phyloP scores from a whole-genome alignment of 306 rosid genomes.

The Gastrolobium villosum region DNA sequence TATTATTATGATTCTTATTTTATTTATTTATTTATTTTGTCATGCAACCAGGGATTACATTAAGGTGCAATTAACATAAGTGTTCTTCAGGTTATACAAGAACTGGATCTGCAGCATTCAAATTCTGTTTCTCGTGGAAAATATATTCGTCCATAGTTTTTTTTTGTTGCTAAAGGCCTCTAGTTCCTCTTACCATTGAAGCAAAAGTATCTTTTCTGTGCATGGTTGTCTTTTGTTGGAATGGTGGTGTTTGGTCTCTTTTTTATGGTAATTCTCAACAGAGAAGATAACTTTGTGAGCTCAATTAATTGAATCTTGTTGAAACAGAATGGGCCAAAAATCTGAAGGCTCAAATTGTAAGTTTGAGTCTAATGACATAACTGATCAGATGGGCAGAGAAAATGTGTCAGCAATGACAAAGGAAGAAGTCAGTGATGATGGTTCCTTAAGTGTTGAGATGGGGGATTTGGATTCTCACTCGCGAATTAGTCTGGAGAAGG shows the following conservation, averaged over 20 bases:
- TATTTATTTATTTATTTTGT: neutral
- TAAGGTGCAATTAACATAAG: slow-evolving; percentile 5
- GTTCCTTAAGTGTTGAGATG: slow-evolving; percentile 53
- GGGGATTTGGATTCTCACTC: slow-evolving; percentile 64
- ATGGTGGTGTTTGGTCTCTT: slow-evolving; percentile 33
- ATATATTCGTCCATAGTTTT: slow-evolving; percentile 28
- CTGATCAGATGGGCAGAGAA: slow-evolving; percentile 61
- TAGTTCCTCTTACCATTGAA: slow-evolving; percentile 13
- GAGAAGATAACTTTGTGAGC: slow-evolving; percentile 43
- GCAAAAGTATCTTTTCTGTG: slow-evolving; percentile 16
- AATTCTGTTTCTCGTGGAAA: slow-evolving; percentile 21
- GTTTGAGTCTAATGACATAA: slow-evolving; percentile 41
- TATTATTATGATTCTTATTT: too few species aligned
- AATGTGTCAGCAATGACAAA: slow-evolving; percentile 47
- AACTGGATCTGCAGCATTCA: slow-evolving; percentile 32
- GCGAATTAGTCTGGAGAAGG: slow-evolving; percentile 69
- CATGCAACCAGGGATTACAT: neutral
- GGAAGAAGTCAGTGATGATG: slow-evolving; percentile 51
- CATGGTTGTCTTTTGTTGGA: slow-evolving; percentile 12
- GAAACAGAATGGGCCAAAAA: slow-evolving; percentile 51
- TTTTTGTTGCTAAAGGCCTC: slow-evolving; percentile 32
- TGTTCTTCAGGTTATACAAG: slow-evolving; percentile 39
- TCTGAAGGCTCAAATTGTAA: slow-evolving; percentile 31
- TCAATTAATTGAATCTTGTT: slow-evolving; percentile 36
- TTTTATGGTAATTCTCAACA: slow-evolving; percentile 11